These are phyloP conservation scores for Fusarium torreyae DNA, from an alignment of 2,329 filamentous ascomycete genomes.

Conservation along the genomic window DNA sequence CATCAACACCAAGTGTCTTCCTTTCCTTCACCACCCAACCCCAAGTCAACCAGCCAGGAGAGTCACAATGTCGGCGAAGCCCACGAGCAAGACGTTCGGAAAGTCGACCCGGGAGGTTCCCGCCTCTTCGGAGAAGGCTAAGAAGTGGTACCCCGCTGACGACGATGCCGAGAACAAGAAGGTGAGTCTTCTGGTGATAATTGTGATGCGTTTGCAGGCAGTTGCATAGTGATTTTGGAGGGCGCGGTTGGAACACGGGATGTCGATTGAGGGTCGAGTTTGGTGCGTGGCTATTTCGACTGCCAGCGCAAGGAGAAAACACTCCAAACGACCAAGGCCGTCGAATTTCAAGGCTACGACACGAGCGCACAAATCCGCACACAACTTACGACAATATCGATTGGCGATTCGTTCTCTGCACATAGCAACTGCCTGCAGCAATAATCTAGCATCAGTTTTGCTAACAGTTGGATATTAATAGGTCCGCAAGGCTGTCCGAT, in stretches of 20 bases:
- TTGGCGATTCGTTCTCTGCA: slow-evolving; percentile 18
- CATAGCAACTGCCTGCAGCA: slow-evolving; percentile 23
- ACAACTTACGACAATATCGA: slow-evolving; percentile 35
- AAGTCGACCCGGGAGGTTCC: slow-evolving; percentile 95
- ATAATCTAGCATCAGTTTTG: slow-evolving; percentile 29
- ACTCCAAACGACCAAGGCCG: slow-evolving; percentile 17
- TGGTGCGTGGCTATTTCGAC: slow-evolving; percentile 21
- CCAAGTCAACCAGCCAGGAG: slow-evolving; percentile 60
- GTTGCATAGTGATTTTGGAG: slow-evolving; percentile 21
- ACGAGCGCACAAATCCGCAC: slow-evolving; percentile 33
- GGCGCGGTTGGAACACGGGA: slow-evolving; percentile 25
- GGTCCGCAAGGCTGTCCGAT: slow-evolving; percentile 94
- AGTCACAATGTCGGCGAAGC: slow-evolving; percentile 81
- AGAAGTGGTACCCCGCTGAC: slow-evolving; percentile 99
- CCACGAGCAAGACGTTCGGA: slow-evolving; percentile 94
- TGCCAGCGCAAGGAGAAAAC: slow-evolving; percentile 27
- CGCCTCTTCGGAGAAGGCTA: slow-evolving; percentile 89
- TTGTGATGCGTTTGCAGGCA: slow-evolving; percentile 43
- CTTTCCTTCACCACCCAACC: slow-evolving; percentile 55
- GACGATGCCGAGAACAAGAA: slow-evolving; percentile 92
- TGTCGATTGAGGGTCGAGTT: slow-evolving; percentile 24
- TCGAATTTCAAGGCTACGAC: slow-evolving; percentile 38
- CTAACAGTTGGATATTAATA: slow-evolving; percentile 63
- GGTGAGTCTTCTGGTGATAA: slow-evolving; percentile 75
- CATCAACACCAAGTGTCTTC: slow-evolving; percentile 57